Base-by-base conservation (phyloP, 23 red algal genomes). In the Gracilaria caudata region DNA sequence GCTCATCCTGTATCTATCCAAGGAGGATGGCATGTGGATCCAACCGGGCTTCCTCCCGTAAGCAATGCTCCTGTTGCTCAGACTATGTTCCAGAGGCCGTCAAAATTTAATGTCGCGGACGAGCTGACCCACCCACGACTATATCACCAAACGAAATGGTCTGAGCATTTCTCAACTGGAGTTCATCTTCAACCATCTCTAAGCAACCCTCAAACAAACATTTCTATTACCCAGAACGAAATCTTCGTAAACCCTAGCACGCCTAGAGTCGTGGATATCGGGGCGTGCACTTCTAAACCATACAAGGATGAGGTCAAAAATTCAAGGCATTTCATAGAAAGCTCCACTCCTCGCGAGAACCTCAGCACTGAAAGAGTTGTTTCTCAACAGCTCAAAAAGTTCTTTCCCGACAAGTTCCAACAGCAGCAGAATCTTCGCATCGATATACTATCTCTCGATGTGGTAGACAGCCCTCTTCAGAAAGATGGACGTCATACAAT, bases 401-500 rank as follows among this genome's bases (percentile, higher is more conserved):
- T 7, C 23, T 28, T 29, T 60, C 61, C 1, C 1, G 49, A 1
- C 1, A 17, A 53, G 1, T 8, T 7, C 1, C 13, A 53, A 53
- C 49, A 66, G 16, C 61, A 66, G 7, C 25, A 66, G 29, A 1
- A 40, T 29, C 38, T 49, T 26, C 54, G 77, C n/a, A 37, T 89
- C 20, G 72, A 89, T 38, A 79, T 89, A 47, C 46, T 56, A 12
- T 79, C 71, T 28, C 53, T 89, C 20, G 59, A 64, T 21, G 72
- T 89, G 14, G 51, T 89, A 35, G 66, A 89, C 13, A 77, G 61
- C 36, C 84, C 84, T 33, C 53, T 89, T 10, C 73, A 78, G 54
- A 89, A 89, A 53, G 51, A 56, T 41, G 84, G 73, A 51, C 43
- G 84, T 7, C 73, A 89, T 38, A 89, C 84, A 68, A 73, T 89